Percentiles rank a stretch among this genome's conserved stretches.
Evolutionary conservation across 139 green algal species (phyloP).

Genomic region (Coelastrella sp.): DNA sequence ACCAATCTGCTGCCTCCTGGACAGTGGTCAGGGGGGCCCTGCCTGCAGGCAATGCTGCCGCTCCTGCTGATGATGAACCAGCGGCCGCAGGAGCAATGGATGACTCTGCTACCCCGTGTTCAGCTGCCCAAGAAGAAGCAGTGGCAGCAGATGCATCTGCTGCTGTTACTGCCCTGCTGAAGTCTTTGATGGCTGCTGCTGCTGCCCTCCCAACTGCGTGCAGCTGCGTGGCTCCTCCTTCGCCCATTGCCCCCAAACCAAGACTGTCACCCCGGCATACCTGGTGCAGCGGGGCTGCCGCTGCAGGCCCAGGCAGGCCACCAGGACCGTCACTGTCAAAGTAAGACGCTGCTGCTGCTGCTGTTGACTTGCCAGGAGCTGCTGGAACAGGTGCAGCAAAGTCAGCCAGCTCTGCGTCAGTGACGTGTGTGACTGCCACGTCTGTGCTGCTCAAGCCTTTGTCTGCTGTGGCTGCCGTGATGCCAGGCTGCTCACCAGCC

Average conservation of each 20-base stretch:
- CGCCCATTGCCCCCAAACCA: neutral
- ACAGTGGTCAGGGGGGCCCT: too few species aligned
- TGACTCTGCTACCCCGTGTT: neutral
- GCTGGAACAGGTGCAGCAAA: neutral
- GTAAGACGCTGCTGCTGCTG: conserved; percentile 5
- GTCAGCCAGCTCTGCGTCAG: neutral
- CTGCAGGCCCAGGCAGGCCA: neutral
- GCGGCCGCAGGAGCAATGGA: neutral
- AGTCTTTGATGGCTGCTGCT: neutral
- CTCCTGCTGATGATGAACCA: neutral
- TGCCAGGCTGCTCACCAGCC: neutral
- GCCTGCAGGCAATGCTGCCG: neutral
- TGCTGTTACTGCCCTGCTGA: neutral
- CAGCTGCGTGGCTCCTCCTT: neutral
- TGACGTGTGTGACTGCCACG: neutral
- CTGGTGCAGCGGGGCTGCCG: neutral
- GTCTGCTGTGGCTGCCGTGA: neutral
- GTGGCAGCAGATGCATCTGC: neutral
- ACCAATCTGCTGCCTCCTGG: too few species aligned
- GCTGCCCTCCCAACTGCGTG: neutral
- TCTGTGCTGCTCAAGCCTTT: neutral
- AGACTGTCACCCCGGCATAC: neutral
- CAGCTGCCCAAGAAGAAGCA: neutral
- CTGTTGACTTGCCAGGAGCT: neutral
- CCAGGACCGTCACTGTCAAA: neutral